A percentile compares a stretch with the other conserved stretches of the same genome.
These are phyloP conservation scores for Tuctoria greenei DNA, from an alignment of 176 grass and related monocot species.

Conservation along the genomic window DNA sequence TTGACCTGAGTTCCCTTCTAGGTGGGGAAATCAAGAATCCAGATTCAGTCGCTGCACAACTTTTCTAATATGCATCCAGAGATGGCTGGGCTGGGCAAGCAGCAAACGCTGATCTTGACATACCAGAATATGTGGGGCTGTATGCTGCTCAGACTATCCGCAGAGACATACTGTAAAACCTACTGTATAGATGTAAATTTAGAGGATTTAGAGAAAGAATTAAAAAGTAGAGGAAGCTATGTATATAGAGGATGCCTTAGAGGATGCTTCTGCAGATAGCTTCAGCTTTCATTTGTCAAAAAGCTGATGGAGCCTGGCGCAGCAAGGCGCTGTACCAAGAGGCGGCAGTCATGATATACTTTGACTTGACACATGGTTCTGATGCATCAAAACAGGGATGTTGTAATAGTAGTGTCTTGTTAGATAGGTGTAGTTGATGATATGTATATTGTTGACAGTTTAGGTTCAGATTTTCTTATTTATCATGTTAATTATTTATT, in stretches of 20 bases:
- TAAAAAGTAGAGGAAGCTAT: too few relatives aligned
- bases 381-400: background rate
- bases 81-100: conserved; percentile 26
- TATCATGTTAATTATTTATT: too few relatives aligned
- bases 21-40: conserved; percentile 67
- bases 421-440: too few relatives aligned
- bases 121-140: conserved; percentile 81
- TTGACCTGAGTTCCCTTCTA: conserved; percentile 27
- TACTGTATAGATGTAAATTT: too few relatives aligned
- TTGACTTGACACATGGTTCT: background rate
- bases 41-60: conserved; percentile 50
- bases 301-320: conserved; percentile 46
- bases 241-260: too few relatives aligned
- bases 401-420: too few relatives aligned
- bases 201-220: too few relatives aligned
- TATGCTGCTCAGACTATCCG: too few relatives aligned
- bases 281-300: conserved; percentile 33
- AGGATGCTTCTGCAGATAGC: too few relatives aligned
- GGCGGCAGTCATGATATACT: conserved; percentile 10
- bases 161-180: too few relatives aligned
- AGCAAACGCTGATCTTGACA: conserved; percentile 65
- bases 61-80: conserved; percentile 36
- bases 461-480: conserved; percentile 1
- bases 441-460: background rate
- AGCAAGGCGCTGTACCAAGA: conserved; percentile 40